phyloP scores from a whole-genome alignment of 371 early-diverging fungal genomes.

The Dichotomocladium elegans region DNA sequence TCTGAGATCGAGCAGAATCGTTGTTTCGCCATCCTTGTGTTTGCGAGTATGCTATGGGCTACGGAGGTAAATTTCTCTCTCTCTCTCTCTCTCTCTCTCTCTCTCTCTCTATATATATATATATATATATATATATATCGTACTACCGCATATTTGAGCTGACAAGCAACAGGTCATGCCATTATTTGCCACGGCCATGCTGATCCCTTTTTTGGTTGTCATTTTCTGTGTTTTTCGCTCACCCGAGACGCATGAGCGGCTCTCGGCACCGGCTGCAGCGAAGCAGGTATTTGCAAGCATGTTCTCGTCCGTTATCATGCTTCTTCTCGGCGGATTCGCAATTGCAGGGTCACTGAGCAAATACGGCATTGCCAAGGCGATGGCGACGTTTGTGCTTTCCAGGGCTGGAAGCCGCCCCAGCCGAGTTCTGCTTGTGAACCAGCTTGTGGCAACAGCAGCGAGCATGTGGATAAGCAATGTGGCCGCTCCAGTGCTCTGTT shows the following conservation, averaged over 20 bases:
- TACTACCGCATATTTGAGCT: too few species aligned
- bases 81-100: too few species aligned
- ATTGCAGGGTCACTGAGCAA: conserved; percentile 81
- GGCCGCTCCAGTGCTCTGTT: conserved; percentile 97
- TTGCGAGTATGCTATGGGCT: conserved; percentile 90
- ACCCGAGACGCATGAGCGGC: conserved; percentile 41
- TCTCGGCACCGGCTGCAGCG: conserved; percentile 60
- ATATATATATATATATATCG: not conserved
- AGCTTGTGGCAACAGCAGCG: conserved; percentile 92
- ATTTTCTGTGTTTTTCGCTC: conserved; percentile 77
- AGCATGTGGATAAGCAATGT: conserved; percentile 98
- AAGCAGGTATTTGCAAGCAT: conserved; percentile 70
- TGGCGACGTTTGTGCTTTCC: conserved; percentile 85
- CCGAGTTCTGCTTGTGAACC: conserved; percentile 83
- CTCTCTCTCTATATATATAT: not conserved
- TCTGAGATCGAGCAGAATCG: conserved; percentile 62
- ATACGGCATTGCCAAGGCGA: conserved; percentile 87
- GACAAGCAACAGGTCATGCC: conserved; percentile 89
- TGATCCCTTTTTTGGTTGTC: conserved; percentile 87
- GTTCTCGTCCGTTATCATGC: conserved; percentile 85
- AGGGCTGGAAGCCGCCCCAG: conserved; percentile 85
- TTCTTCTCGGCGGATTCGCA: conserved; percentile 78
- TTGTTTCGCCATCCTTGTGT: conserved; percentile 88
- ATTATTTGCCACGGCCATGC: conserved; percentile 87
- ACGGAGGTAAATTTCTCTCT: conserved; percentile 61